Conservation (phyloP, 129 eudicot species). For the Pittosporum tobira region DNA sequence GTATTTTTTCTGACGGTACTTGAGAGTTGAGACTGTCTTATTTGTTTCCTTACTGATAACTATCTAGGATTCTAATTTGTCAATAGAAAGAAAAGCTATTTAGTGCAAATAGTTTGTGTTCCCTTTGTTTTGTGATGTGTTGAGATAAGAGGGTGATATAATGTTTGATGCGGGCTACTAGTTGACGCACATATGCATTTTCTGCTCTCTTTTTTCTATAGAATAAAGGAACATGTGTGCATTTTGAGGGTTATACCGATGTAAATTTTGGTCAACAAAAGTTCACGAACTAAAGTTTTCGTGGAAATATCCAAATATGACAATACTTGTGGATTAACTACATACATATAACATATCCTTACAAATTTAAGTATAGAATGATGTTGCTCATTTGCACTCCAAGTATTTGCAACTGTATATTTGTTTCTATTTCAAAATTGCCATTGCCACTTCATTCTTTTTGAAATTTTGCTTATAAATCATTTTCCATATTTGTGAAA, state of each 20-base stretch:
- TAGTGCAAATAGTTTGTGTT: not conserved
- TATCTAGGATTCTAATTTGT: not conserved
- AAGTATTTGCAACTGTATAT: no score
- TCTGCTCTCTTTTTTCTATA: no score
- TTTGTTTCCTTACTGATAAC: not conserved
- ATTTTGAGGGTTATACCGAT: no score
- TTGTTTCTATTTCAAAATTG: no score
- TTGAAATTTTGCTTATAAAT: not conserved
- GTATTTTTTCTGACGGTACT: slow-evolving; percentile 15
- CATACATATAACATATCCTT: no score
- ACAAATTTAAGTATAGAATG: no score
- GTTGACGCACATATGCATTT: no score
- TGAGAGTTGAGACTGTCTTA: not conserved
- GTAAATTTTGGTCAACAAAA: not conserved
- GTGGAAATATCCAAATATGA: not conserved
- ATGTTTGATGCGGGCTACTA: not conserved
- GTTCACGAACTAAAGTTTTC: not conserved
- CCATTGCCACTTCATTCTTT: not conserved
- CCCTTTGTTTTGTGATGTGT: not conserved
- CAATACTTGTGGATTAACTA: no score
- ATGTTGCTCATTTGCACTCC: no score
- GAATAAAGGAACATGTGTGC: no score
- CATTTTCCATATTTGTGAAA: not conserved
- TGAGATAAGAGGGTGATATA: not conserved
- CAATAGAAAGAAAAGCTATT: not conserved